Evolutionary conservation across 2,329 filamentous ascomycete species (phyloP).

Genomic region (Fusarium foetens): DNA sequence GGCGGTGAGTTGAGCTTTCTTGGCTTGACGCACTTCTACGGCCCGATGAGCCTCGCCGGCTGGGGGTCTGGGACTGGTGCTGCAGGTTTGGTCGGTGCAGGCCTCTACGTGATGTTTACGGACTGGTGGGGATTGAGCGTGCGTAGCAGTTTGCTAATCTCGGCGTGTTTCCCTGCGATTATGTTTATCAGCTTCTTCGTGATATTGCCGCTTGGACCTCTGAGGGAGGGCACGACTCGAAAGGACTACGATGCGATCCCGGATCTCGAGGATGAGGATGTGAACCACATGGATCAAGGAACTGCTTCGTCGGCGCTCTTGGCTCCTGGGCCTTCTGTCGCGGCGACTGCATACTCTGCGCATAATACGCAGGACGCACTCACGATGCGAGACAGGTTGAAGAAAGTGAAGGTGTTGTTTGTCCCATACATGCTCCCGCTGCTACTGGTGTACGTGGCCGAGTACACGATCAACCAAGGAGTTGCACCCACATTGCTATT

Average conservation of each 20-base stretch:
- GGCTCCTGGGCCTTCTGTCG: constrained; percentile 54
- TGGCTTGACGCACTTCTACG: constrained; percentile 92
- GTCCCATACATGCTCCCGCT: constrained; percentile 89
- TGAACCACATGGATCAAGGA: constrained; percentile 49
- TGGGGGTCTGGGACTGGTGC: constrained; percentile 95
- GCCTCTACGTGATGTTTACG: constrained; percentile 86
- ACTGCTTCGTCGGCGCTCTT: constrained; percentile 62
- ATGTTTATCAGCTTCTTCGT: constrained; percentile 91
- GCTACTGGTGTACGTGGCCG: constrained; percentile 90
- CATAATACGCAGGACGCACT: constrained; percentile 41
- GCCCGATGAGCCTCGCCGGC: constrained; percentile 83
- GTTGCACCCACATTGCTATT: constrained; percentile 91
- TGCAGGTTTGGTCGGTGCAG: constrained; percentile 86
- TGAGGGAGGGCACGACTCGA: constrained; percentile 58
- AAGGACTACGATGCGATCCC: constrained; percentile 66
- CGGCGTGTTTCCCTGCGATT: constrained; percentile 80
- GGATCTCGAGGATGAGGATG: constrained; percentile 52
- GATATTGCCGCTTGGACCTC: constrained; percentile 75
- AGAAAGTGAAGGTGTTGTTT: constrained; percentile 75
- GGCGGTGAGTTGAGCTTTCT: constrained; percentile 92
- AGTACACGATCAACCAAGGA: constrained; percentile 98
- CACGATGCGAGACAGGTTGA: constrained; percentile 63
- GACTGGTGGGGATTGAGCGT: constrained; percentile 82
- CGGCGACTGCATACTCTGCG: constrained; percentile 54
- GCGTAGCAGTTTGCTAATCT: constrained; percentile 76